A percentile compares a stretch with the other conserved stretches of the same genome.
phyloP scores from a whole-genome alignment of 148 eudicot genomes.

The Selenicereus undatus region DNA sequence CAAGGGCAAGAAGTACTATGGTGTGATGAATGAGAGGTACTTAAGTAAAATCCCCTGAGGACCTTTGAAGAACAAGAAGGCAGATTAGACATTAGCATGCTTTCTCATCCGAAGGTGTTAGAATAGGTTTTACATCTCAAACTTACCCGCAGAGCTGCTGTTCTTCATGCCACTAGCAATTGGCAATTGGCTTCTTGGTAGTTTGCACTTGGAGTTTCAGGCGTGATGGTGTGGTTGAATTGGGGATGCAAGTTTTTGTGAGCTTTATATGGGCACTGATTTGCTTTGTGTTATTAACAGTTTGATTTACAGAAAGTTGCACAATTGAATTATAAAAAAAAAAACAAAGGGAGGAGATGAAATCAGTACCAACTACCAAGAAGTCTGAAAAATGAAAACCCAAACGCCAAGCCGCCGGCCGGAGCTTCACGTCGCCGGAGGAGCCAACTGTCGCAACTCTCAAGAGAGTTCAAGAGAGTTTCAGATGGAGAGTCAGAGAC shows the following conservation, averaged over 20 bases:
- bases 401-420: too few species aligned
- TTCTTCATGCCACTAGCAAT: conserved; percentile 11
- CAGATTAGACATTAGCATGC: conserved; percentile 33
- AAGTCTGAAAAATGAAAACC: too few species aligned
- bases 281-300: conserved; percentile 24
- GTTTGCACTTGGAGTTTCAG: neutral
- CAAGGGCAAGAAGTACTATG: conserved; percentile 66
- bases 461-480: too few species aligned
- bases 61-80: conserved; percentile 52
- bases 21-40: conserved; percentile 62
- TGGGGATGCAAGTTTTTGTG: conserved; percentile 19
- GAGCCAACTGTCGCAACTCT: too few species aligned
- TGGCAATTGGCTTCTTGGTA: conserved; percentile 11
- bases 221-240: conserved; percentile 20
- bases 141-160: neutral
- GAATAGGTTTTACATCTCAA: conserved; percentile 3
- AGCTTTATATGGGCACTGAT: conserved; percentile 22
- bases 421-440: too few species aligned
- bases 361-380: too few species aligned
- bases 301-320: conserved; percentile 12
- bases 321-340: conserved; percentile 14
- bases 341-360: too few species aligned
- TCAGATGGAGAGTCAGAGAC: too few species aligned
- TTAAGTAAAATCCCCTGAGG: conserved; percentile 69
- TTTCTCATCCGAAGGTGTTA: conserved; percentile 6